A percentile compares a stretch with the other conserved stretches of the same genome.
Conservation (phyloP, 2,329 filamentous ascomycete genomes). For the Ascomycota sp. region DNA sequence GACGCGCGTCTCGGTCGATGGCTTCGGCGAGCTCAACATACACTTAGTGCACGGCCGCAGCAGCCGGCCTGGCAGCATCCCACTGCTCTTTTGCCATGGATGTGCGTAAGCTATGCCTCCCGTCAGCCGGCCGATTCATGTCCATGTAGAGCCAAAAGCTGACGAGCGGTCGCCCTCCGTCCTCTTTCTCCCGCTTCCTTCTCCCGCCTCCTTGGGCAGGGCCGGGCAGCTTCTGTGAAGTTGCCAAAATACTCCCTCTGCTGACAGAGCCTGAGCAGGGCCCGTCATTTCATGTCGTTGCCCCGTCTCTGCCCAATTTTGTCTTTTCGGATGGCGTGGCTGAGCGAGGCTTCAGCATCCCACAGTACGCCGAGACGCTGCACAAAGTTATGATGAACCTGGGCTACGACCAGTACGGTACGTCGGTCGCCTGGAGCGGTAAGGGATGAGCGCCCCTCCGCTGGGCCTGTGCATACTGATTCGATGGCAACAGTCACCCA, state of each 20-base stretch:
- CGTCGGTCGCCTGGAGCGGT: no score
- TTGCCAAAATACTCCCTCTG: slow-evolving; percentile 36
- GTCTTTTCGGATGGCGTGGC: slow-evolving; percentile 12
- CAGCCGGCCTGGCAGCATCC: slow-evolving; percentile 30
- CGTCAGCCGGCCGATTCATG: no score
- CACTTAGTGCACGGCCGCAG: slow-evolving; percentile 44
- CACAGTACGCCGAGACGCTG: slow-evolving; percentile 28
- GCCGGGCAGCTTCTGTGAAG: slow-evolving; percentile 52
- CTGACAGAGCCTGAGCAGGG: slow-evolving; percentile 15
- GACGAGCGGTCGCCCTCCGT: no score
- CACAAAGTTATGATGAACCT: slow-evolving; percentile 50
- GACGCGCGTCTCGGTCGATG: slow-evolving; percentile 29
- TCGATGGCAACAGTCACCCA: slow-evolving; percentile 21
- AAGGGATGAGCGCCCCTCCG: no score
- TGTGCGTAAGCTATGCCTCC: no score
- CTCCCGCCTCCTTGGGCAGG: slow-evolving; percentile 8
- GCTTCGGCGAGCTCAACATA: slow-evolving; percentile 37
- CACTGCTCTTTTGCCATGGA: slow-evolving; percentile 31
- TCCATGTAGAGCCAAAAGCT: no score
- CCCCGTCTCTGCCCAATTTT: slow-evolving; percentile 36
- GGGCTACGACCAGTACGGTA: slow-evolving; percentile 26
- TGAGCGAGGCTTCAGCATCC: slow-evolving; percentile 12
- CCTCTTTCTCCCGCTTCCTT: no score
- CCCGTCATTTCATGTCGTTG: slow-evolving; percentile 33
- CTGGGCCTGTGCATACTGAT: no score